phyloP scores from a whole-genome alignment of 495 filamentous ascomycete species.

The Usnea hakonensis region DNA sequence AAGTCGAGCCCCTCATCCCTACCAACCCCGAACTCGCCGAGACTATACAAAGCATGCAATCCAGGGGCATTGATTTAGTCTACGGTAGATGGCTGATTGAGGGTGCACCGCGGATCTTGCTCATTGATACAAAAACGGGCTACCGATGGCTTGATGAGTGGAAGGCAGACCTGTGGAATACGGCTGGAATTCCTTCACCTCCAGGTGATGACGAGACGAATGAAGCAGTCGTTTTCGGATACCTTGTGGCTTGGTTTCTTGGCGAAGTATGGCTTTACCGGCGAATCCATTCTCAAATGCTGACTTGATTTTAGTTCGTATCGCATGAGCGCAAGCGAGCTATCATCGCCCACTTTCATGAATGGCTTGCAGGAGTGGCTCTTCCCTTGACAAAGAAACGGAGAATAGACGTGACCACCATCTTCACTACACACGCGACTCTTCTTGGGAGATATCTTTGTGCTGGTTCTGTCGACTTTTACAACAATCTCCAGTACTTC shows the following conservation, averaged over 20 bases:
- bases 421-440: constrained; percentile 97
- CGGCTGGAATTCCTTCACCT: constrained; percentile 84
- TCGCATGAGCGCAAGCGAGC: constrained; percentile 83
- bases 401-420: constrained; percentile 93
- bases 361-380: constrained; percentile 97
- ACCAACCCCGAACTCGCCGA: constrained; percentile 69
- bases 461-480: constrained; percentile 95
- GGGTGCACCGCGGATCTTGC: constrained; percentile 83
- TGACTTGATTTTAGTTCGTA: constrained; percentile 59
- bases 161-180: constrained; percentile 93
- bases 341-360: constrained; percentile 96
- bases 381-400: constrained; percentile 86
- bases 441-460: constrained; percentile 92
- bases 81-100: constrained; percentile 98
- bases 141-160: constrained; percentile 91
- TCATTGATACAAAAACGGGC: constrained; percentile 91
- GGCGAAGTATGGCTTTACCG: constrained; percentile 64
- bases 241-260: constrained; percentile 94
- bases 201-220: constrained; percentile 91
- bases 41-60: constrained; percentile 83
- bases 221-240: constrained; percentile 95
- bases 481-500: constrained; percentile 97
- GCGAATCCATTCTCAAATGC: neutral
- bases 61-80: constrained; percentile 79
- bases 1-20: constrained; percentile 87